A percentile compares a stretch with the other conserved stretches of the same genome.
Evolutionary conservation across 192 early-diverging fungal species (phyloP).

Genomic region (Funneliformis geosporum): DNA sequence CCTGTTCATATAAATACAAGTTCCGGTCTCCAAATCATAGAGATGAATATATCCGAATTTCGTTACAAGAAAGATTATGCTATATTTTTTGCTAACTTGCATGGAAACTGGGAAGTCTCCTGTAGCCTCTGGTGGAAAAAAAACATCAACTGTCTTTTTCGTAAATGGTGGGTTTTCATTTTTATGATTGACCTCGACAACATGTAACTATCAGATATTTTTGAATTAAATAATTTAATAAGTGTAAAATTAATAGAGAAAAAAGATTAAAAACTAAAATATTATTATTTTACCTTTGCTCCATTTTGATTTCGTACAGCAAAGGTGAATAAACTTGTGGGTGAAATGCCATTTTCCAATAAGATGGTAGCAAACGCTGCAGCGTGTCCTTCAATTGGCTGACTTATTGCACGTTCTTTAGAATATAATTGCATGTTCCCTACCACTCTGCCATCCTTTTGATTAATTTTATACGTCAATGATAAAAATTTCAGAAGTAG

Average conservation of each 20-base stretch:
- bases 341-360: slow-evolving; percentile 69
- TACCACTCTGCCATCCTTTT: slow-evolving; percentile 79
- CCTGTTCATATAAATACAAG: slow-evolving; percentile 96
- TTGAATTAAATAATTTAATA: background rate
- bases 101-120: slow-evolving; percentile 96
- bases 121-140: slow-evolving; percentile 95
- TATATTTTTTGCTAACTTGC: slow-evolving; percentile 94
- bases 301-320: slow-evolving; percentile 77
- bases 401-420: slow-evolving; percentile 88
- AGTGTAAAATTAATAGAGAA: background rate
- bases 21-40: slow-evolving; percentile 93
- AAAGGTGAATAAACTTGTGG: slow-evolving; percentile 93
- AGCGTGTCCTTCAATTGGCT: slow-evolving; percentile 95
- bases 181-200: slow-evolving; percentile 95
- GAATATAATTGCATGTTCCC: slow-evolving; percentile 97
- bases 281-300: slow-evolving; percentile 64
- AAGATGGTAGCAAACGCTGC: slow-evolving; percentile 91
- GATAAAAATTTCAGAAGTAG: background rate
- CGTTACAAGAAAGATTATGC: slow-evolving; percentile 93
- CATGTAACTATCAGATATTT: slow-evolving; percentile 69
- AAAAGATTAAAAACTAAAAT: background rate
- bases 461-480: background rate
- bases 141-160: slow-evolving; percentile 90
- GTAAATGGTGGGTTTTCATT: slow-evolving; percentile 88
- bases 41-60: slow-evolving; percentile 98